Conservation (phyloP, 257 asterid species). For the Solanum bulbocastanum region DNA sequence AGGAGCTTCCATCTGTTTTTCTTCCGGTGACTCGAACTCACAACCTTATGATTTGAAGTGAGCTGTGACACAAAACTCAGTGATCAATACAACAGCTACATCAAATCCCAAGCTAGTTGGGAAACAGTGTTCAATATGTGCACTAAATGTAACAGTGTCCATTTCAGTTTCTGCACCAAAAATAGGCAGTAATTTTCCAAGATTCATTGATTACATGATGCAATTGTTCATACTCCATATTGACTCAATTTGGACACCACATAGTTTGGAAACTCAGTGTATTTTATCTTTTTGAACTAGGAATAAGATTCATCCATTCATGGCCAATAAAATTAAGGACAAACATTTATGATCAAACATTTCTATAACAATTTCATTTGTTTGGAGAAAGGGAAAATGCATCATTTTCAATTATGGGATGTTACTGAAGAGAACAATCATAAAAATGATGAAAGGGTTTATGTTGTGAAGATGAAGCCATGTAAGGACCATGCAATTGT, state of each 20-base stretch:
- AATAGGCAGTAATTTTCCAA: neutral
- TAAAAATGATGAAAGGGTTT: neutral
- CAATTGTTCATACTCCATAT: neutral
- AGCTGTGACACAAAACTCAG: neutral
- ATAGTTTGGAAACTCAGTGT: neutral
- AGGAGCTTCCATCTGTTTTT: neutral
- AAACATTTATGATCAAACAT: neutral
- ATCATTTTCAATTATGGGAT: neutral
- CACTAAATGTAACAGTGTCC: neutral
- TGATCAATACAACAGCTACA: neutral
- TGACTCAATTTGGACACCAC: neutral
- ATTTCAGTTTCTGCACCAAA: neutral
- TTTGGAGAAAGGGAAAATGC: neutral
- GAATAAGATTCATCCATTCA: neutral
- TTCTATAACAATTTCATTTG: neutral
- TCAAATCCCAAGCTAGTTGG: no score
- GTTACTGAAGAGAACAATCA: neutral
- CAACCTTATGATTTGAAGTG: neutral
- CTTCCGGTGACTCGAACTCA: neutral
- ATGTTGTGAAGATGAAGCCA: neutral
- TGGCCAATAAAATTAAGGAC: neutral
- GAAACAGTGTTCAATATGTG: neutral
- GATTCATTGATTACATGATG: neutral
- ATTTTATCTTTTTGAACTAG: neutral
- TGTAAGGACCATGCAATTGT: neutral